Conservation (phyloP, 164 flowering plant genomes). For the Protea cynaroides region DNA sequence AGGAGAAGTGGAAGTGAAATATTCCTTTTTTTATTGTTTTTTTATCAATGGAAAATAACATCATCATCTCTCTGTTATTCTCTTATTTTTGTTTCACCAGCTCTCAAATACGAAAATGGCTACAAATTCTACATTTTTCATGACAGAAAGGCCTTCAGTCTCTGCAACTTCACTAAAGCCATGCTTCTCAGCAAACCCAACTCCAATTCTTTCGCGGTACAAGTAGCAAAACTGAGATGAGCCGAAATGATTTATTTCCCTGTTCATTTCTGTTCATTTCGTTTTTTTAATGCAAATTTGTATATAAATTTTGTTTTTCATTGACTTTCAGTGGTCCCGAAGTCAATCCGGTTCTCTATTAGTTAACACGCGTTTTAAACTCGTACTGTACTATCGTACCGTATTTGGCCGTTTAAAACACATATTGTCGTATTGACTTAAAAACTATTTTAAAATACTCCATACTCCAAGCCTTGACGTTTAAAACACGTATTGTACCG, state of each 20-base stretch:
- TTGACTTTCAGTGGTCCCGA: constrained; percentile 96
- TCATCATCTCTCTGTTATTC: background rate
- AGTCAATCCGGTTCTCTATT: constrained; percentile 73
- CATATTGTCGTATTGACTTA: too few relatives aligned
- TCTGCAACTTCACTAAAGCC: constrained; percentile 83
- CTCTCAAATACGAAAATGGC: constrained; percentile 55
- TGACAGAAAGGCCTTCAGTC: constrained; percentile 51
- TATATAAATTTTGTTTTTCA: background rate
- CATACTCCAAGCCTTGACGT: too few relatives aligned
- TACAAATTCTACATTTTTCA: constrained; percentile 77
- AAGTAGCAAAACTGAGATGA: background rate
- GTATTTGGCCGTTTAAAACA: too few relatives aligned
- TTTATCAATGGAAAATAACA: background rate
- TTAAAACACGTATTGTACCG: too few relatives aligned
- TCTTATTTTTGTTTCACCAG: constrained; percentile 26
- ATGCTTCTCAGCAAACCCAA: constrained; percentile 55
- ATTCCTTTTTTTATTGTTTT: background rate
- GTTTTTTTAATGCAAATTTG: background rate
- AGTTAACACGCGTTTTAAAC: too few relatives aligned
- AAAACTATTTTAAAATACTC: too few relatives aligned
- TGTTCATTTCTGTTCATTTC: background rate
- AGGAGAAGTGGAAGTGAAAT: background rate
- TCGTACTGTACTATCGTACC: too few relatives aligned
- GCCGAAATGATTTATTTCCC: constrained; percentile 6
- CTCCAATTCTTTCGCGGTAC: constrained; percentile 62